Evolutionary conservation across 2,329 filamentous ascomycete genomes (phyloP).

Genomic region (Fusarium neocosmosporiellum): DNA sequence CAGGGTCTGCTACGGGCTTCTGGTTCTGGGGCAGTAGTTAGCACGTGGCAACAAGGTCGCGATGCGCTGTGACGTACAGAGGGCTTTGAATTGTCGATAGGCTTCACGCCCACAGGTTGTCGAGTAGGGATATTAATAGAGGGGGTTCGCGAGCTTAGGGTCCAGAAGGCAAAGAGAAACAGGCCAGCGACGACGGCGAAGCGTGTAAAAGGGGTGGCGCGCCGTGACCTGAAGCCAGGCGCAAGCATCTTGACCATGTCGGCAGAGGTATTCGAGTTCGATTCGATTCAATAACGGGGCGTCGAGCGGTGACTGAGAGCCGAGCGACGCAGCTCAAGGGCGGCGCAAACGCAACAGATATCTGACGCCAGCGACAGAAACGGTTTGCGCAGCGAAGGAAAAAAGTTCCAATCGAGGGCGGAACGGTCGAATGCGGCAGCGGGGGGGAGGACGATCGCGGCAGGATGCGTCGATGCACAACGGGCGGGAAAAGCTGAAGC

Average conservation of each 20-base stretch:
- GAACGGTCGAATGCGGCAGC: slow-evolving; percentile 17
- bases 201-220: slow-evolving; percentile 56
- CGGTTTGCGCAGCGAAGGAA: slow-evolving; percentile 17
- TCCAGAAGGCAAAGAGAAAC: slow-evolving; percentile 48
- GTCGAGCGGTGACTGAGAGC: neutral
- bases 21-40: slow-evolving; percentile 4
- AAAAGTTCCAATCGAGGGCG: slow-evolving; percentile 21
- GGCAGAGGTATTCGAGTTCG: slow-evolving; percentile 2
- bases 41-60: neutral
- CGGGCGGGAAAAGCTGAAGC: neutral
- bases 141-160: slow-evolving; percentile 37
- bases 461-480: slow-evolving; percentile 4
- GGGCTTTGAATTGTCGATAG: neutral
- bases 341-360: slow-evolving; percentile 17
- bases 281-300: neutral
- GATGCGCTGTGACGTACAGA: slow-evolving; percentile 7
- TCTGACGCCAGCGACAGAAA: slow-evolving; percentile 41
- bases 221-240: slow-evolving; percentile 55
- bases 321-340: slow-evolving; percentile 2
- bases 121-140: slow-evolving; percentile 6
- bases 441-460: slow-evolving; percentile 16
- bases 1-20: slow-evolving; percentile 6
- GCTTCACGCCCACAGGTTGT: slow-evolving; percentile 2
- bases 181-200: slow-evolving; percentile 53
- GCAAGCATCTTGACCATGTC: slow-evolving; percentile 50